Percentiles rank a stretch among this genome's conserved stretches.
Evolutionary conservation across 805 yeast species (phyloP).

Genomic region (Osmozyma mogii): DNA sequence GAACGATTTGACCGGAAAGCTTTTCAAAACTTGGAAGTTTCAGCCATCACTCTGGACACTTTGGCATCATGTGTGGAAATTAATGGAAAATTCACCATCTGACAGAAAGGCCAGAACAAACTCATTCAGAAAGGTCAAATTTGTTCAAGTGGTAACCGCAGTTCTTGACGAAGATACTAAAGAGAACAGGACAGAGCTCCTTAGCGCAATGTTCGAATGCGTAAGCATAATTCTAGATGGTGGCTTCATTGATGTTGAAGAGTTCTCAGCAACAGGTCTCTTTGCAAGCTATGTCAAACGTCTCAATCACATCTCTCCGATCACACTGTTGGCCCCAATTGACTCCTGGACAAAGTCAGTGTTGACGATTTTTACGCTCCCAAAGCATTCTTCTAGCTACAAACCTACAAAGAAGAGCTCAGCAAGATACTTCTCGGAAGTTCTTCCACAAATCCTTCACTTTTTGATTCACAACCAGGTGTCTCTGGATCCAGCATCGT

Average conservation of each 20-base stretch:
- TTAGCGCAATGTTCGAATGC: constrained; percentile 13
- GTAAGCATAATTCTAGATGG: constrained; percentile 13
- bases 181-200: constrained; percentile 4
- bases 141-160: constrained; percentile 11
- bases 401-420: constrained; percentile 23
- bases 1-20: constrained; percentile 37
- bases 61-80: constrained; percentile 33
- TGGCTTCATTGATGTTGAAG: constrained; percentile 28
- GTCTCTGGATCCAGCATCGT: no score
- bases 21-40: constrained; percentile 36
- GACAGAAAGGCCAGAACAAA: constrained; percentile 26
- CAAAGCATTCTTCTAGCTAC: constrained; percentile 15
- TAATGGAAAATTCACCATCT: constrained; percentile 15
- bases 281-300: constrained; percentile 13
- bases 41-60: constrained; percentile 42
- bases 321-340: constrained; percentile 1
- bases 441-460: constrained; percentile 9
- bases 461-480: no score
- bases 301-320: constrained; percentile 2
- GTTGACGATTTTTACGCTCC: constrained; percentile 16
- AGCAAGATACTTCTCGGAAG: constrained; percentile 19
- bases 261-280: constrained; percentile 19
- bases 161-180: constrained; percentile 5
- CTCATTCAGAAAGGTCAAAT: constrained; percentile 28
- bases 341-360: constrained; percentile 20